Percentiles rank a stretch among this genome's conserved stretches.
phyloP scores from a whole-genome alignment of 2,329 filamentous ascomycete genomes.

The Bipolaris victoriae region DNA sequence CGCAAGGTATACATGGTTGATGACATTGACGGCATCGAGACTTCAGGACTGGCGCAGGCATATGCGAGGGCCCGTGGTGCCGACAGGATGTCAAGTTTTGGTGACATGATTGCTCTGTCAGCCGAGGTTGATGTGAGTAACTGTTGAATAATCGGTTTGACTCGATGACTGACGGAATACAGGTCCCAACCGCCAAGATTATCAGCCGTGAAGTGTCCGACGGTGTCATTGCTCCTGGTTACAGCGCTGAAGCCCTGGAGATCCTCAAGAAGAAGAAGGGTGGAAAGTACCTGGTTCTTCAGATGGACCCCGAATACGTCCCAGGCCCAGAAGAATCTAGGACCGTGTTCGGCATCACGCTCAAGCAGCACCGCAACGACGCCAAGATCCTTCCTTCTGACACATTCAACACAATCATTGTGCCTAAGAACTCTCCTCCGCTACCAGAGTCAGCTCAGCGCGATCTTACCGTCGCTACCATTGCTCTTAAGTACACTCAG shows the following conservation, averaged over 20 bases:
- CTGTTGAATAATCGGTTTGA: background rate
- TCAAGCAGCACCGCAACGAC: conserved; percentile 93
- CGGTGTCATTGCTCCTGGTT: conserved; percentile 90
- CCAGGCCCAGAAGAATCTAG: conserved; percentile 78
- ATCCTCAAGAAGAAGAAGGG: conserved; percentile 98
- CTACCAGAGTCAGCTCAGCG: conserved; percentile 83
- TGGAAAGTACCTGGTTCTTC: conserved; percentile 92
- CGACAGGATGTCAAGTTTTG: conserved; percentile 98
- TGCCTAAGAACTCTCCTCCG: conserved; percentile 75
- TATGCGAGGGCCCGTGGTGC: conserved; percentile 95
- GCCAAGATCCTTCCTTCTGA: conserved; percentile 78
- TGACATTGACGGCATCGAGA: conserved; percentile 87
- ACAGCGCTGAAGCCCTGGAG: conserved; percentile 81
- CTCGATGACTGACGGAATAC: conserved; percentile 2
- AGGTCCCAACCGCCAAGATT: conserved; percentile 87
- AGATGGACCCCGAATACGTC: conserved; percentile 88
- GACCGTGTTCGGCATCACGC: conserved; percentile 86
- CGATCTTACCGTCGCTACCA: conserved; percentile 92
- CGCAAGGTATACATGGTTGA: conserved; percentile 98
- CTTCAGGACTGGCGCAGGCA: conserved; percentile 85
- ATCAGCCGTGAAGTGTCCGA: conserved; percentile 98
- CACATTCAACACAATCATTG: conserved; percentile 85
- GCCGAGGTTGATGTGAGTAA: conserved; percentile 76
- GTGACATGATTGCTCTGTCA: conserved; percentile 92
- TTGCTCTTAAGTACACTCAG: conserved; percentile 96